Conservation (phyloP, 1,139 yeast species). For the Groenewaldozyma auringiensis region DNA sequence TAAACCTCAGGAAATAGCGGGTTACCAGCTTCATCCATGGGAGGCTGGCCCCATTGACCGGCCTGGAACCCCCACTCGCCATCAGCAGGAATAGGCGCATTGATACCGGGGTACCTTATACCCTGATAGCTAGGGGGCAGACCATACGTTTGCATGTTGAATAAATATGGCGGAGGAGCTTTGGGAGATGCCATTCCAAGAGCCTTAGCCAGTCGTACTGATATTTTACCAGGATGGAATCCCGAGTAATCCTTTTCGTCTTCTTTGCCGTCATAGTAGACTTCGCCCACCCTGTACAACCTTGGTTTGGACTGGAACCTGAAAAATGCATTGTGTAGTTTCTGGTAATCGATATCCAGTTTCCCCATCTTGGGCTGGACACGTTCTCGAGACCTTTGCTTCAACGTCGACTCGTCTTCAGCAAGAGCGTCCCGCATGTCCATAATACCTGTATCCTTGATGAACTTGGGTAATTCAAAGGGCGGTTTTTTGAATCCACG, state of each 20-base stretch:
- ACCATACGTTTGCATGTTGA: conserved; percentile 62
- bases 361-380: conserved; percentile 89
- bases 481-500: conserved; percentile 67
- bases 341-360: conserved; percentile 78
- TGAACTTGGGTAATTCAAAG: conserved; percentile 70
- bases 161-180: conserved; percentile 76
- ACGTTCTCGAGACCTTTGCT: conserved; percentile 71
- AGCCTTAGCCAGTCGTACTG: conserved; percentile 53
- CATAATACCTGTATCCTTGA: conserved; percentile 76
- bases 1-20: conserved; percentile 26
- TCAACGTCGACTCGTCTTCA: conserved; percentile 48
- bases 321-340: conserved; percentile 81
- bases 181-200: conserved; percentile 54
- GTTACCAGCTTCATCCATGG: conserved; percentile 27
- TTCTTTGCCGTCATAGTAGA: conserved; percentile 75
- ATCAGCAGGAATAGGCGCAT: conserved; percentile 35
- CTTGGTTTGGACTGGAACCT: conserved; percentile 69
- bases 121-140: conserved; percentile 80
- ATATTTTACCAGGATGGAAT: conserved; percentile 62
- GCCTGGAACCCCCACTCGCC: conserved; percentile 36
- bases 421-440: conserved; percentile 65
- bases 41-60: conserved; percentile 39
- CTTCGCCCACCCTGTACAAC: conserved; percentile 61
- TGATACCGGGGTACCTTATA: conserved; percentile 50
- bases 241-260: conserved; percentile 37